These are phyloP conservation scores for Spathaspora girioi DNA, from an alignment of 805 yeast species.

Conservation along the genomic window DNA sequence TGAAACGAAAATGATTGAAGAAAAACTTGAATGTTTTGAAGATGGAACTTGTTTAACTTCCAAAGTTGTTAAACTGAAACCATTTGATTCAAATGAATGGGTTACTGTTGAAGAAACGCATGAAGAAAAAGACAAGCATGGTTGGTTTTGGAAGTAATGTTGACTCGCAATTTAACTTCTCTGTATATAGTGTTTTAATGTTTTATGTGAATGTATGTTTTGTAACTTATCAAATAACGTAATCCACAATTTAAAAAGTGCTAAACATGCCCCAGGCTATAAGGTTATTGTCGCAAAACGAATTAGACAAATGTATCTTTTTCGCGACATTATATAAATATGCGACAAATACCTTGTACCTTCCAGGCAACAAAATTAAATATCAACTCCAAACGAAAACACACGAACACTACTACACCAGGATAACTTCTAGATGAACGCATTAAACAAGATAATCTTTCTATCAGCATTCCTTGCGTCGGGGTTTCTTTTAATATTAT, in stretches of 20 bases:
- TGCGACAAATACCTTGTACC: too few species aligned
- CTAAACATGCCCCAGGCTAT: too few species aligned
- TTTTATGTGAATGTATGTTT: background rate
- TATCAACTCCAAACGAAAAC: background rate
- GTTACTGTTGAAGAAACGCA: constrained; percentile 23
- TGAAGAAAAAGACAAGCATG: constrained; percentile 2
- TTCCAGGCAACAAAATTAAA: background rate
- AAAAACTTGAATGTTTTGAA: constrained; percentile 27
- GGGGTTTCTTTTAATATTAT: constrained; percentile 40
- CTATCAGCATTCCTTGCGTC: constrained; percentile 44
- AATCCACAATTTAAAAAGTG: too few species aligned
- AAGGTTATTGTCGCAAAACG: too few species aligned
- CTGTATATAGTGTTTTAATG: background rate
- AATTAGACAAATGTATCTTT: too few species aligned
- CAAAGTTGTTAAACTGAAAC: constrained; percentile 27
- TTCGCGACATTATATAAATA: too few species aligned
- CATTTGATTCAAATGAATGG: constrained; percentile 34
- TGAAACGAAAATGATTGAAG: constrained; percentile 26
- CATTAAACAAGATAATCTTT: constrained; percentile 44
- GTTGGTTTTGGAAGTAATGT: constrained; percentile 13
- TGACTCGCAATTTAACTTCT: too few species aligned
- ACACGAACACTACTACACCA: background rate
- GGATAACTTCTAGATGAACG: constrained; percentile 27
- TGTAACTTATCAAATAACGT: background rate
- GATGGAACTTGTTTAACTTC: constrained; percentile 36